Conservation (phyloP, 2,329 filamentous ascomycete genomes). For the Xylariaceae sp. region DNA sequence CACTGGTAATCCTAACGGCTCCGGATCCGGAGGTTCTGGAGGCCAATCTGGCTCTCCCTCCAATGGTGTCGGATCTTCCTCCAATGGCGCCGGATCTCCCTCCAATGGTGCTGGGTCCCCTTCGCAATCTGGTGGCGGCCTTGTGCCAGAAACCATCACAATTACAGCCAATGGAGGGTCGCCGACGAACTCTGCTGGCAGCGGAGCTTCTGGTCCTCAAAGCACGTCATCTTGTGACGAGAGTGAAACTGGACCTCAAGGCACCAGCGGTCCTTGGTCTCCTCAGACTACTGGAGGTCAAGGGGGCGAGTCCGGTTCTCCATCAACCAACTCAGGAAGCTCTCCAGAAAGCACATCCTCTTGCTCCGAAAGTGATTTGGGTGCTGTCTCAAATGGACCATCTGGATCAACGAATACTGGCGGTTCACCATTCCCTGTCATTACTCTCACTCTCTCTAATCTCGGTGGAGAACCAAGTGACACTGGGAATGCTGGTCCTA, state of each 20-base stretch:
- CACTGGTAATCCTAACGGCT: conserved; percentile 7
- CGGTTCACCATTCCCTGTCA: conserved; percentile 18
- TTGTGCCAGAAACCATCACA: conserved; percentile 12
- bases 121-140: conserved; percentile 12
- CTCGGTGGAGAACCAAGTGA: conserved; percentile 8
- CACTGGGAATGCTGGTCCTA: conserved; percentile 6
- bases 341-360: conserved; percentile 8
- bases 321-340: conserved; percentile 13
- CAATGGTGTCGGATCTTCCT: conserved; percentile 1
- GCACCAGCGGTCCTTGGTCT: conserved; percentile 5
- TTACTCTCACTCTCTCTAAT: conserved; percentile 24
- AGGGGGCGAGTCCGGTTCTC: conserved; percentile 12
- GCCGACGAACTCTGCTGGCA: conserved; percentile 3
- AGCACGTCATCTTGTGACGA: neutral
- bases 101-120: conserved; percentile 10
- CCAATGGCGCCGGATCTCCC: conserved; percentile 2
- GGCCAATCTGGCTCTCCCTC: conserved; percentile 5
- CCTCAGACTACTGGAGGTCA: conserved; percentile 9
- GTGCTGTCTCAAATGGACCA: conserved; percentile 2
- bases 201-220: neutral
- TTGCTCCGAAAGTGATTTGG: neutral
- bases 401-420: conserved; percentile 11
- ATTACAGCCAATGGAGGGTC: conserved; percentile 4
- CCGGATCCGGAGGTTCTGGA: conserved; percentile 2
- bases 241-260: neutral